Percentiles rank a stretch among this genome's conserved stretches.
Conservation (phyloP, 805 yeast genomes). For the Sugiyamaella boreocaroliniensis region DNA sequence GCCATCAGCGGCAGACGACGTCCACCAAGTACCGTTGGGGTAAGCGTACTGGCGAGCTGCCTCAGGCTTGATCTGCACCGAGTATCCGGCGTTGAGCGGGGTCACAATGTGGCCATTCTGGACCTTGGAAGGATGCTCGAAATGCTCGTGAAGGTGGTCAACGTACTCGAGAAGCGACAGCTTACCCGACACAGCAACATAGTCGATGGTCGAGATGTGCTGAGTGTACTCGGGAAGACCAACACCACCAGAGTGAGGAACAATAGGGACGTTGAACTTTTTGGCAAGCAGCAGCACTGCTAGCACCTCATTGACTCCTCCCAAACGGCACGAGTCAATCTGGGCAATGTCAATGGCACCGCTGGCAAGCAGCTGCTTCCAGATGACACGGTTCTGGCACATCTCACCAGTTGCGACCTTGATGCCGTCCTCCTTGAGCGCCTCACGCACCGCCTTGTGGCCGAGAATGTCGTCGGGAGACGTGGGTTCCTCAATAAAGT, state of each 20-base stretch:
- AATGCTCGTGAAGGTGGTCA: constrained; percentile 30
- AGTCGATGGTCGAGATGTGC: constrained; percentile 32
- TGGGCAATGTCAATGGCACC: constrained; percentile 31
- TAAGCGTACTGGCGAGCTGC: constrained; percentile 25
- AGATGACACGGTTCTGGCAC: constrained; percentile 32
- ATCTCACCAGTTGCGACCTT: constrained; percentile 34
- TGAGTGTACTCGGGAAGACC: constrained; percentile 34
- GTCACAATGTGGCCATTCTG: constrained; percentile 29
- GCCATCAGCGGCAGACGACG: constrained; percentile 19
- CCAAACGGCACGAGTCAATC: constrained; percentile 33
- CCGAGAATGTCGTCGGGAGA: constrained; percentile 34
- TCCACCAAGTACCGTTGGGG: constrained; percentile 32
- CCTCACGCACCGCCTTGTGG: constrained; percentile 27
- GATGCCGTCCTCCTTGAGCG: constrained; percentile 29
- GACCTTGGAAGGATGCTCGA: constrained; percentile 27
- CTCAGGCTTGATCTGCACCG: constrained; percentile 27
- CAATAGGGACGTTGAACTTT: constrained; percentile 30
- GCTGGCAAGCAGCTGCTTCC: constrained; percentile 29
- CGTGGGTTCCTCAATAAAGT: constrained; percentile 35
- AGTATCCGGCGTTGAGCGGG: constrained; percentile 31
- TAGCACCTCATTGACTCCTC: constrained; percentile 32
- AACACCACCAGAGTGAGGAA: constrained; percentile 35
- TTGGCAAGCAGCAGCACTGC: constrained; percentile 32
- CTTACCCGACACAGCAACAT: constrained; percentile 28
- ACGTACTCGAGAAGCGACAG: constrained; percentile 30